Conservation (phyloP, 768 basidiomycete species). For the Podaxis sp. region DNA sequence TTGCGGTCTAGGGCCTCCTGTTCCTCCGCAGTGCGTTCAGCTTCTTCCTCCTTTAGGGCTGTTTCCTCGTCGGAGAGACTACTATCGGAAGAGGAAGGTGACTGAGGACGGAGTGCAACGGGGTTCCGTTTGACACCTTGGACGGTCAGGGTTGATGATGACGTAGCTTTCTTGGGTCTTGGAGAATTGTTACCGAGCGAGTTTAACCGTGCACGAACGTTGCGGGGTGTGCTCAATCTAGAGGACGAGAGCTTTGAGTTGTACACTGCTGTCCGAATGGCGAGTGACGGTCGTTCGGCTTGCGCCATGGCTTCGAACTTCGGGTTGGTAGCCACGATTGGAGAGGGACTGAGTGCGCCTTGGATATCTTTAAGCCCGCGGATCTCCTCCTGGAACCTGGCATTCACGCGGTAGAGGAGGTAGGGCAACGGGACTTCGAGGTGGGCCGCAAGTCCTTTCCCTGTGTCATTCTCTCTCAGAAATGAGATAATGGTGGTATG, state of each 20-base stretch:
- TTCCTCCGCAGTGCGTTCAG: slow-evolving; percentile 64
- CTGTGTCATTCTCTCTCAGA: slow-evolving; percentile 35
- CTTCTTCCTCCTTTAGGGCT: slow-evolving; percentile 66
- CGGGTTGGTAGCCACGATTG: slow-evolving; percentile 29
- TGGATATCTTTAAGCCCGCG: slow-evolving; percentile 73
- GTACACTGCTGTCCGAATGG: slow-evolving; percentile 27
- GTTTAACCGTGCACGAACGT: slow-evolving; percentile 69
- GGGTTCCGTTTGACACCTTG: slow-evolving; percentile 47
- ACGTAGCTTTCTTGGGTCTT: slow-evolving; percentile 54
- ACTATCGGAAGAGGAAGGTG: slow-evolving; percentile 52
- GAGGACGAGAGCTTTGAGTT: slow-evolving; percentile 40
- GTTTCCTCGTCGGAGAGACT: slow-evolving; percentile 58
- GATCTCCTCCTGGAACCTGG: slow-evolving; percentile 83
- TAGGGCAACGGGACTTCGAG: slow-evolving; percentile 83
- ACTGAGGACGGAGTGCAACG: slow-evolving; percentile 39
- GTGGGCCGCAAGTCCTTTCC: slow-evolving; percentile 82
- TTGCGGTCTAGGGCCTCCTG: slow-evolving; percentile 68
- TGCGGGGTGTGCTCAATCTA: slow-evolving; percentile 54
- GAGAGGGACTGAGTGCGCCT: slow-evolving; percentile 54
- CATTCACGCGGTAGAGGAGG: slow-evolving; percentile 80
- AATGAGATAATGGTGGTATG: background rate
- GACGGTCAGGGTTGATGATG: slow-evolving; percentile 73
- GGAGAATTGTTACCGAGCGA: slow-evolving; percentile 60
- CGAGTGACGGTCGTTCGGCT: slow-evolving; percentile 29
- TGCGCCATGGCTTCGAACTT: slow-evolving; percentile 26